Evolutionary conservation across 495 filamentous ascomycete species (phyloP).

Genomic region (Penicillium macrosclerotiorum): DNA sequence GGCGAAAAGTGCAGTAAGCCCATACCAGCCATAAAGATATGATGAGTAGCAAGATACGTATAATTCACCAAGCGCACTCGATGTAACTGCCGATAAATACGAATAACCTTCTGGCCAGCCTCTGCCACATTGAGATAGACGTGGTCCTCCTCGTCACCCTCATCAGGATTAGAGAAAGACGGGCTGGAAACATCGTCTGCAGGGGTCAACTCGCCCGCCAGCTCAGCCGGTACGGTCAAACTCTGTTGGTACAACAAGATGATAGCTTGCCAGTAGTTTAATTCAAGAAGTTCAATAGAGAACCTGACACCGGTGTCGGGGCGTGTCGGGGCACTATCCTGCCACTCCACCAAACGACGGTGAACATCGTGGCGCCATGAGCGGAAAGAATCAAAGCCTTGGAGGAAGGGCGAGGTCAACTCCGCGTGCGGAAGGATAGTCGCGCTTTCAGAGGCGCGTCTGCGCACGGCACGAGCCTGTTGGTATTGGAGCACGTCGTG

Average conservation of each 20-base stretch:
- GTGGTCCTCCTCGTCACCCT: conserved; percentile 80
- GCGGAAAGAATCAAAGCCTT: conserved; percentile 79
- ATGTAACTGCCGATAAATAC: conserved; percentile 88
- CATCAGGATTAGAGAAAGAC: conserved; percentile 53
- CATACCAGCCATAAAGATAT: conserved; percentile 91
- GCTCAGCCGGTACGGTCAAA: conserved; percentile 77
- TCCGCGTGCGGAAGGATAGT: conserved; percentile 76
- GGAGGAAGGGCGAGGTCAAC: conserved; percentile 80
- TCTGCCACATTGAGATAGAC: conserved; percentile 93
- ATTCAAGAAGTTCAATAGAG: conserved; percentile 78
- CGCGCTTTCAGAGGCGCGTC: conserved; percentile 51
- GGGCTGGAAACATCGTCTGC: conserved; percentile 66
- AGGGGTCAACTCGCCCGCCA: conserved; percentile 74
- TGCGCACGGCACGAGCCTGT: conserved; percentile 57
- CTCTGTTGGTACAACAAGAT: conserved; percentile 95
- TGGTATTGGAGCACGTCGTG: conserved; percentile 90
- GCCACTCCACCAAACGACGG: conserved; percentile 81
- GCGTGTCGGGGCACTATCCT: conserved; percentile 72
- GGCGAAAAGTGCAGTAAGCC: neutral
- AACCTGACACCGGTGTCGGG: conserved; percentile 82
- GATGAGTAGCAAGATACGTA: conserved; percentile 94
- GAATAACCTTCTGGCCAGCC: conserved; percentile 87
- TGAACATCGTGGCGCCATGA: conserved; percentile 89
- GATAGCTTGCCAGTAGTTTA: conserved; percentile 98
- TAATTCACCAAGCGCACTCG: conserved; percentile 88